Conservation (phyloP, 805 yeast species). For the Osmozyma mogii region DNA sequence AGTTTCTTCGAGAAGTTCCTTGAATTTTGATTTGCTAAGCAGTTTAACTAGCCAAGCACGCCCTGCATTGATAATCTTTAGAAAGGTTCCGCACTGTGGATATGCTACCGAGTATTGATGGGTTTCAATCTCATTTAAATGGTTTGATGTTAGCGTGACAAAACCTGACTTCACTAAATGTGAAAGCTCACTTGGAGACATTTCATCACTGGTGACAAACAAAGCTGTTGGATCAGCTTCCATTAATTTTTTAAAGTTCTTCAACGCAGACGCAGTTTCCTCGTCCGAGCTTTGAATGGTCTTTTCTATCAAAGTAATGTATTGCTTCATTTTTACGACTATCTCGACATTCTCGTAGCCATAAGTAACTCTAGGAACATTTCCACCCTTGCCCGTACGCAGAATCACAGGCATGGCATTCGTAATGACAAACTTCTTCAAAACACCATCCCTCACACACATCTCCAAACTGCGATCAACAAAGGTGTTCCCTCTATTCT, state of each 20-base stretch:
- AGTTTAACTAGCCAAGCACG: conserved; percentile 36
- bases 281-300: conserved; percentile 7
- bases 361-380: conserved; percentile 21
- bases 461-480: conserved; percentile 40
- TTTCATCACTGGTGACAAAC: conserved; percentile 17
- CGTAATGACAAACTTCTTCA: conserved; percentile 34
- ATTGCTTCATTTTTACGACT: conserved; percentile 19
- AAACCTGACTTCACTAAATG: conserved; percentile 34
- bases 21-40: conserved; percentile 28
- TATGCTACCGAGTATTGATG: conserved; percentile 35
- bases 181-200: conserved; percentile 21
- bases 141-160: conserved; percentile 38
- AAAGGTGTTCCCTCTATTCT: conserved; percentile 37
- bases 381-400: conserved; percentile 23
- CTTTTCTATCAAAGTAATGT: conserved; percentile 13
- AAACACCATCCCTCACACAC: conserved; percentile 24
- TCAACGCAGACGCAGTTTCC: conserved; percentile 6
- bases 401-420: conserved; percentile 39
- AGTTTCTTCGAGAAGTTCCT: conserved; percentile 37
- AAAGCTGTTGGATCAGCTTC: conserved; percentile 19
- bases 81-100: conserved; percentile 44
- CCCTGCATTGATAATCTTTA: conserved; percentile 38
- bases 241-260: conserved; percentile 17
- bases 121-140: conserved; percentile 32
- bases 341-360: conserved; percentile 38